phyloP scores from a whole-genome alignment of 148 eudicot species.

The Chenopodium berlandieri region DNA sequence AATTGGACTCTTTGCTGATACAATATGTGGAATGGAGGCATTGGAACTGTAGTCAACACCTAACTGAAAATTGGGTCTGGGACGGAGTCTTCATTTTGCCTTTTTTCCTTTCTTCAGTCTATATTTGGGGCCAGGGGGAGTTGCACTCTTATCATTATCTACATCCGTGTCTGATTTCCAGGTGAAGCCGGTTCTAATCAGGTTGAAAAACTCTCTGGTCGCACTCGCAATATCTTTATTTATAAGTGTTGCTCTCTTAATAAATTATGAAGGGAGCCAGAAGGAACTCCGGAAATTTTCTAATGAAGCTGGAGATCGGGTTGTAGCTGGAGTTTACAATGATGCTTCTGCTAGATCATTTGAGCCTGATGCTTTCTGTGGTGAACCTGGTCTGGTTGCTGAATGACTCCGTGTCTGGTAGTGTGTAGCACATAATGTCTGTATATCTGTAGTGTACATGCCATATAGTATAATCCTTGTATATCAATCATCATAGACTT shows the following conservation, averaged over 20 bases:
- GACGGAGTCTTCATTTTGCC: neutral
- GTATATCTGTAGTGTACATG: neutral
- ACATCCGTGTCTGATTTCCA: slow-evolving; percentile 20
- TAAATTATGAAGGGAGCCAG: slow-evolving; percentile 45
- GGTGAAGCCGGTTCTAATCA: slow-evolving; percentile 85
- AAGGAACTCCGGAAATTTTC: slow-evolving; percentile 34
- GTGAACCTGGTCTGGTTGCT: slow-evolving; percentile 43
- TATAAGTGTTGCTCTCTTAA: slow-evolving; percentile 39
- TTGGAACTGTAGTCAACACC: too few species aligned
- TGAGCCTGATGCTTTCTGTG: slow-evolving; percentile 91
- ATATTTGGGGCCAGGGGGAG: neutral
- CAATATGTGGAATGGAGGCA: too few species aligned
- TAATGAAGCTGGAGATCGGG: slow-evolving; percentile 49
- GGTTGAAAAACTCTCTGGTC: slow-evolving; percentile 72
- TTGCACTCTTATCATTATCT: too few species aligned
- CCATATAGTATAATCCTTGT: slow-evolving; percentile 8
- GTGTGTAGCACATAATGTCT: neutral
- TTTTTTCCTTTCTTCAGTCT: neutral
- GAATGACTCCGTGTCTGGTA: slow-evolving; percentile 19
- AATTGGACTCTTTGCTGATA: too few species aligned
- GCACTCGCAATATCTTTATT: slow-evolving; percentile 60
- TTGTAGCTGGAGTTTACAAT: slow-evolving; percentile 74
- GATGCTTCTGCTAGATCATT: slow-evolving; percentile 87
- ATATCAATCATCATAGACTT: neutral
- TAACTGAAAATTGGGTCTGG: too few species aligned